A percentile compares a stretch with the other conserved stretches of the same genome.
phyloP scores from a whole-genome alignment of 805 yeast genomes.

The Cyberlindnera maritima region DNA sequence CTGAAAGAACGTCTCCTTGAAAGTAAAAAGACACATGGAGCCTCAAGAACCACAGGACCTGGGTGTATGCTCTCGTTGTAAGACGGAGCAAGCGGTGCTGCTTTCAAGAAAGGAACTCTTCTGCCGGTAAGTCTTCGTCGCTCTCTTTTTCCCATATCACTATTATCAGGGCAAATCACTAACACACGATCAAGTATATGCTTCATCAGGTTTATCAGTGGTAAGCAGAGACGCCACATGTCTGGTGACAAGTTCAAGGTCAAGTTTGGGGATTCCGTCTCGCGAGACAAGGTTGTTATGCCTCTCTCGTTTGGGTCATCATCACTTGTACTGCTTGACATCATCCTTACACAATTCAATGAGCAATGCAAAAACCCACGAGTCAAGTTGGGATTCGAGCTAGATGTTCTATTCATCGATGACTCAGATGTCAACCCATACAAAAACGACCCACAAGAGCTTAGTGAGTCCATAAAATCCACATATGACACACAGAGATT shows the following conservation, averaged over 20 bases:
- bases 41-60: neutral
- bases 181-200: constrained; percentile 38
- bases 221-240: constrained; percentile 82
- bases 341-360: constrained; percentile 53
- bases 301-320: constrained; percentile 67
- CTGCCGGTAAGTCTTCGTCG: constrained; percentile 37
- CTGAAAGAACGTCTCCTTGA: too few species aligned
- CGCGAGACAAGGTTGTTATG: constrained; percentile 47
- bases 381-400: constrained; percentile 65
- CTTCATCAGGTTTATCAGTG: constrained; percentile 67
- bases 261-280: constrained; percentile 48
- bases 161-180: neutral
- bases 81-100: constrained; percentile 38
- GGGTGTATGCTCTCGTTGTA: constrained; percentile 41
- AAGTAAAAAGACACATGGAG: neutral
- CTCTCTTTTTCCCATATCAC: too few species aligned
- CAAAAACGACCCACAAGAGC: constrained; percentile 11
- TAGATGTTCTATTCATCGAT: constrained; percentile 51
- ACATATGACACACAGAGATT: constrained; percentile 25
- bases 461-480: constrained; percentile 18
- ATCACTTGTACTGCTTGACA: constrained; percentile 67
- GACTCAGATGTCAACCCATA: constrained; percentile 30
- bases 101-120: constrained; percentile 62
- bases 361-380: constrained; percentile 63
- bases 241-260: constrained; percentile 67